These are phyloP conservation scores for Lachancea kluyveri DNA, from an alignment of 805 yeast genomes.

Conservation along the genomic window DNA sequence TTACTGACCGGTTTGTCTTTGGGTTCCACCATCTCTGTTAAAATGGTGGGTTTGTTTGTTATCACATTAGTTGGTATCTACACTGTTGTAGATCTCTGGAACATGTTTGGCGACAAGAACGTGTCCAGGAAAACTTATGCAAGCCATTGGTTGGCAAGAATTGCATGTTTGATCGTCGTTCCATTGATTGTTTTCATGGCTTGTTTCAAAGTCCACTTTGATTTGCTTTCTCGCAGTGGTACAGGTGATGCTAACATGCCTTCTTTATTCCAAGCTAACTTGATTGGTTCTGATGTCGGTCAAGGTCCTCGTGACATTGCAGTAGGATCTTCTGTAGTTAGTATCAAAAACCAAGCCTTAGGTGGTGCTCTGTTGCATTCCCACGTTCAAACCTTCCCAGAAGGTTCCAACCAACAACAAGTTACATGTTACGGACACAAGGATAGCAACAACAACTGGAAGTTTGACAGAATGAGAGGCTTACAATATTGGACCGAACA, in stretches of 20 bases:
- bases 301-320: constrained; percentile 69
- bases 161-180: constrained; percentile 52
- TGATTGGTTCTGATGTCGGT: constrained; percentile 57
- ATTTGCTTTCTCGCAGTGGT: constrained; percentile 64
- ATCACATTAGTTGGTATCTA: constrained; percentile 85
- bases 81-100: constrained; percentile 85
- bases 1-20: constrained; percentile 74
- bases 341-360: constrained; percentile 57
- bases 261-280: constrained; percentile 74
- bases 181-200: constrained; percentile 59
- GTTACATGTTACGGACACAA: constrained; percentile 87
- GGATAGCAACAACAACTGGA: constrained; percentile 82
- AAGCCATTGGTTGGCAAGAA: constrained; percentile 63
- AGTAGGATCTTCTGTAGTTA: constrained; percentile 45
- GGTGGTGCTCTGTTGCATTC: constrained; percentile 82
- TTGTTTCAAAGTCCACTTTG: constrained; percentile 72
- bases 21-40: constrained; percentile 89
- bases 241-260: constrained; percentile 80
- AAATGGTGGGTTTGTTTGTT: constrained; percentile 94
- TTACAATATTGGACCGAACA: constrained; percentile 22
- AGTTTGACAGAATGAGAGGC: constrained; percentile 54
- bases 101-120: constrained; percentile 62
- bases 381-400: constrained; percentile 79
- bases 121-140: constrained; percentile 45
- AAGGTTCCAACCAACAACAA: constrained; percentile 91